Evolutionary conservation across 768 basidiomycete species (phyloP).

Genomic region (Termitomyces sp.): DNA sequence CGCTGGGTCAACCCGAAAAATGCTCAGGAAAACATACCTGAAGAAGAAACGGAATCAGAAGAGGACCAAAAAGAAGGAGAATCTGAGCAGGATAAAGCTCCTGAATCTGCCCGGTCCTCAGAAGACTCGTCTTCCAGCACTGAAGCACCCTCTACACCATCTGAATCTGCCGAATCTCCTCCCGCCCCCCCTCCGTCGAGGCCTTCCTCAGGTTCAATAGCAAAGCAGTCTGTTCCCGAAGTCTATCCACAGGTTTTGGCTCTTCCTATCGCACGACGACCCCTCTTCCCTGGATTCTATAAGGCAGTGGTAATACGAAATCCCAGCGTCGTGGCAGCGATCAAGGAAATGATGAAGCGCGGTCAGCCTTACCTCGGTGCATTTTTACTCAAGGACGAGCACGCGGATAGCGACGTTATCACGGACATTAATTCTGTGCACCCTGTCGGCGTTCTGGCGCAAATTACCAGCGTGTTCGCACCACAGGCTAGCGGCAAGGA

Average conservation of each 20-base stretch:
- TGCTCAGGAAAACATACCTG: constrained; percentile 12
- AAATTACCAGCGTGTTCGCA: constrained; percentile 91
- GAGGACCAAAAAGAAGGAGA: constrained; percentile 4
- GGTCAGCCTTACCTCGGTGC: constrained; percentile 97
- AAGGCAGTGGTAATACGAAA: constrained; percentile 95
- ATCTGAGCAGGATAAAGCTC: constrained; percentile 11
- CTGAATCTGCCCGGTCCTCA: constrained; percentile 14
- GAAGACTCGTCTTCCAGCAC: constrained; percentile 13
- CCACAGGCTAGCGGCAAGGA: constrained; percentile 40
- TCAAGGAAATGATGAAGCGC: constrained; percentile 95
- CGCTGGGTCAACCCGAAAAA: constrained; percentile 23
- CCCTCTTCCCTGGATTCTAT: constrained; percentile 97
- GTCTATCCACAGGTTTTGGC: constrained; percentile 92
- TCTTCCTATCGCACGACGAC: constrained; percentile 90
- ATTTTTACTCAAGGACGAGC: constrained; percentile 92
- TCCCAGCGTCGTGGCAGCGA: constrained; percentile 85
- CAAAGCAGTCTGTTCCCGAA: constrained; percentile 87
- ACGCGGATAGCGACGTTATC: constrained; percentile 90
- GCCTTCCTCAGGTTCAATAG: constrained; percentile 51
- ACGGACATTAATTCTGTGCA: constrained; percentile 86
- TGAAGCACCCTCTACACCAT: constrained; percentile 16
- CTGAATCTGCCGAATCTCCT: constrained; percentile 16
- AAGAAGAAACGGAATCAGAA: constrained; percentile 11
- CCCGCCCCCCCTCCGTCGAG: constrained; percentile 12
- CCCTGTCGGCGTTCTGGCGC: constrained; percentile 92